These are phyloP conservation scores for Solioccasus polychromus DNA, from an alignment of 768 basidiomycete genomes.

Conservation along the genomic window DNA sequence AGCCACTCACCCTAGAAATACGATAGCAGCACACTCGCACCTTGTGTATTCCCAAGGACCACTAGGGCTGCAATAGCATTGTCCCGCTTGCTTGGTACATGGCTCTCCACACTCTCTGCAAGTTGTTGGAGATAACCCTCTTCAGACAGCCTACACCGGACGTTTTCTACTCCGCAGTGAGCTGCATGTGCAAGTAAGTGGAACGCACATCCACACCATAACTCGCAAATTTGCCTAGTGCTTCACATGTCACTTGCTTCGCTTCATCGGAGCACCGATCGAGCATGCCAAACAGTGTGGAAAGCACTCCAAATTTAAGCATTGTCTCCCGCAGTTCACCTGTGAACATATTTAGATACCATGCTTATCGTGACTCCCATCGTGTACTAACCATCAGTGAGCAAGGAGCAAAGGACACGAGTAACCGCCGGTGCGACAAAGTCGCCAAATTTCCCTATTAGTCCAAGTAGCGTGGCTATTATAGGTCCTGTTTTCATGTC, in stretches of 20 bases:
- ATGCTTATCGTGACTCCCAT: neutral
- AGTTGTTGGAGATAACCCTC: conserved; percentile 10
- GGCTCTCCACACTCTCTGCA: conserved; percentile 14
- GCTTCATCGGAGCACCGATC: conserved; percentile 19
- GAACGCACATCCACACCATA: conserved; percentile 13
- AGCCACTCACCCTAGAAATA: neutral
- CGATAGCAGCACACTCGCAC: neutral
- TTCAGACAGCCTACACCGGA: conserved; percentile 2
- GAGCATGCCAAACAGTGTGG: conserved; percentile 19
- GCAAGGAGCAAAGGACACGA: conserved; percentile 23
- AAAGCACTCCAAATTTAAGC: conserved; percentile 13
- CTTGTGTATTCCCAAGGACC: conserved; percentile 10
- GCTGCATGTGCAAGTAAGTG: neutral
- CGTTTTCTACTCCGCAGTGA: conserved; percentile 9
- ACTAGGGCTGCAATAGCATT: conserved; percentile 19
- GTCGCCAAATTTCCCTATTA: conserved; percentile 24
- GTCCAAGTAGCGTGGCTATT: conserved; percentile 16
- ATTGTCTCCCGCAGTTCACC: conserved; percentile 20
- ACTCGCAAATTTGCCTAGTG: conserved; percentile 14
- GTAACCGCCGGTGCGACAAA: conserved; percentile 29
- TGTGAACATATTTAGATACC: conserved; percentile 8
- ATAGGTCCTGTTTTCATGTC: conserved; percentile 6
- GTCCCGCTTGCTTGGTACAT: conserved; percentile 7
- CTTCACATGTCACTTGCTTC: conserved; percentile 11
- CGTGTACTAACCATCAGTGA: conserved; percentile 17